Evolutionary conservation across 2,329 filamentous ascomycete genomes (phyloP).

Genomic region (Blastomyces silverae): DNA sequence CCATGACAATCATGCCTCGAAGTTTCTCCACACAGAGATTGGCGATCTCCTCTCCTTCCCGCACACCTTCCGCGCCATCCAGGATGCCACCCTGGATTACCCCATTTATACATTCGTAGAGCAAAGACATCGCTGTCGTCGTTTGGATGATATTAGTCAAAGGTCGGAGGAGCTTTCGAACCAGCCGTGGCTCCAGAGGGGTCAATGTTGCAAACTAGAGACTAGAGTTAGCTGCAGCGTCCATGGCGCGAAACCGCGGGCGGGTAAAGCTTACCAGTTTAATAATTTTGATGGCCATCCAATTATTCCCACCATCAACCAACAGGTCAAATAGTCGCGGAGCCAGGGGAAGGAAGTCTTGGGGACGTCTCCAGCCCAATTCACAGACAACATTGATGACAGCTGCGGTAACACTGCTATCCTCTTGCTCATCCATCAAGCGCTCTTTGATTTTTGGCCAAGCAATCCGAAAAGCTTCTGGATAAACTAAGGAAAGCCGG

Average conservation of each 20-base stretch:
- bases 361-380: slow-evolving; percentile 83
- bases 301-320: slow-evolving; percentile 90
- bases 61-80: slow-evolving; percentile 68
- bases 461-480: slow-evolving; percentile 80
- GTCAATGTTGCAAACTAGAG: slow-evolving; percentile 84
- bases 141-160: slow-evolving; percentile 89
- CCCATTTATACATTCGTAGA: slow-evolving; percentile 98
- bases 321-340: slow-evolving; percentile 87
- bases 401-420: slow-evolving; percentile 86
- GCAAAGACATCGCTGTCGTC: slow-evolving; percentile 92
- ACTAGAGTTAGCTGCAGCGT: slow-evolving; percentile 25
- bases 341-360: slow-evolving; percentile 87
- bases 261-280: slow-evolving; percentile 61
- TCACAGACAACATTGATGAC: slow-evolving; percentile 97
- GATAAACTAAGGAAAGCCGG: slow-evolving; percentile 88
- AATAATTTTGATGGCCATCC: slow-evolving; percentile 99
- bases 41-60: slow-evolving; percentile 85
- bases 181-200: slow-evolving; percentile 80
- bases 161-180: slow-evolving; percentile 84
- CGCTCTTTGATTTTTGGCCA: slow-evolving; percentile 98
- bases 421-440: slow-evolving; percentile 81
- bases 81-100: slow-evolving; percentile 96
- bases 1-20: slow-evolving; percentile 85
- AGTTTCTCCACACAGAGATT: slow-evolving; percentile 87
- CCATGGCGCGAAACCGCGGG: neutral